Percentiles rank a stretch among this genome's conserved stretches.
Conservation (phyloP, 208 protist genomes). For the Naegleria lovaniensis region DNA sequence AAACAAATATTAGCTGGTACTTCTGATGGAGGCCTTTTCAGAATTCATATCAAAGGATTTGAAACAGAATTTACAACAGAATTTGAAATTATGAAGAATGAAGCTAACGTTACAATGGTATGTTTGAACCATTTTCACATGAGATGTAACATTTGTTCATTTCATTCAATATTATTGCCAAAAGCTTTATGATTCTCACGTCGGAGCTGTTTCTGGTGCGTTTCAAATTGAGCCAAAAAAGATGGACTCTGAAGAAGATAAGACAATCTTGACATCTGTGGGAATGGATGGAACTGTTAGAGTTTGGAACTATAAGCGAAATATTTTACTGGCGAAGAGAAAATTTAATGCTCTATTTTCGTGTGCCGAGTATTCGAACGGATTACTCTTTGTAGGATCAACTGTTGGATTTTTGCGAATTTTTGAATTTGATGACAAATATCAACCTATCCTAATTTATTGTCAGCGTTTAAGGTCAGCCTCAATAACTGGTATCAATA, state of each 20-base stretch:
- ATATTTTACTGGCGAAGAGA: background rate
- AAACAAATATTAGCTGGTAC: slow-evolving; percentile 11
- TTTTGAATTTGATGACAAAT: slow-evolving; percentile 7
- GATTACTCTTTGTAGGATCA: background rate
- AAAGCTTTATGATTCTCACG: background rate
- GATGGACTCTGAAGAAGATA: background rate
- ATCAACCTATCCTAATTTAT: background rate
- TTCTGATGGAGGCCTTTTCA: background rate
- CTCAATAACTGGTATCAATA: background rate
- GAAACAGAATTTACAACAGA: background rate
- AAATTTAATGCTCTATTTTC: background rate
- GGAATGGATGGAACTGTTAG: slow-evolving; percentile 16
- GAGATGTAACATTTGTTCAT: background rate
- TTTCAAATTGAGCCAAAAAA: background rate
- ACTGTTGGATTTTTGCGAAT: background rate
- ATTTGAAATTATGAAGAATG: background rate
- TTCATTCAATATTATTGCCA: too few species aligned
- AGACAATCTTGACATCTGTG: background rate
- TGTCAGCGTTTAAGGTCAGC: background rate
- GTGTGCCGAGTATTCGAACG: background rate
- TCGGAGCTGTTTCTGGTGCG: background rate
- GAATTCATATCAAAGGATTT: background rate
- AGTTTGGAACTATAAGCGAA: slow-evolving; percentile 17
- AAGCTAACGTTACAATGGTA: background rate
- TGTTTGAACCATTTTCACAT: too few species aligned